Percentiles rank a stretch among this genome's conserved stretches.
These are phyloP conservation scores for Ogataea methanolica DNA, from an alignment of 805 yeast genomes.

Conservation along the genomic window DNA sequence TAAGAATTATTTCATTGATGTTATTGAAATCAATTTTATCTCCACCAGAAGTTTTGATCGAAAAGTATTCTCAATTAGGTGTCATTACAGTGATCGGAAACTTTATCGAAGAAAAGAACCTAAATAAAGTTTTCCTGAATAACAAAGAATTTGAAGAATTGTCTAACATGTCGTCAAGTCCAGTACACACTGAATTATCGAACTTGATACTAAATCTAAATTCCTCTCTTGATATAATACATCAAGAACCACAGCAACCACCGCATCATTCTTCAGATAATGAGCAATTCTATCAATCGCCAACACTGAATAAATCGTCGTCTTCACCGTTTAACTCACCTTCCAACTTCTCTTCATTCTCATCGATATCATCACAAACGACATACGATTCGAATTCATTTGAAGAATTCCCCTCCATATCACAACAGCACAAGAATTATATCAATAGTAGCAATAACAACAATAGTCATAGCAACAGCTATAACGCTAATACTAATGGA, in stretches of 20 bases:
- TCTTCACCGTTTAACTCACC: slow-evolving; percentile 28
- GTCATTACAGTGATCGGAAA: slow-evolving; percentile 43
- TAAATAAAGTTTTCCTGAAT: not conserved
- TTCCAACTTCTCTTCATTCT: slow-evolving; percentile 29
- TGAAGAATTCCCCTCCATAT: slow-evolving; percentile 13
- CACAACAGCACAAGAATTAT: not conserved
- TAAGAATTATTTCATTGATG: slow-evolving; percentile 40
- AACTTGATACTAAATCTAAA: slow-evolving; percentile 15
- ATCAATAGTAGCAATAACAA: slow-evolving; percentile 1
- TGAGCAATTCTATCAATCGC: slow-evolving; percentile 17
- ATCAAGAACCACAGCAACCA: not conserved
- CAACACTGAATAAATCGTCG: slow-evolving; percentile 17
- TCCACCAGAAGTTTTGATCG: slow-evolving; percentile 48
- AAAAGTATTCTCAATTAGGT: slow-evolving; percentile 48
- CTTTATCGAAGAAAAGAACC: slow-evolving; percentile 22
- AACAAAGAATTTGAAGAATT: slow-evolving; percentile 9
- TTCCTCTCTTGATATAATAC: not conserved
- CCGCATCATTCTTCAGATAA: not conserved
- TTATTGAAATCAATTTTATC: slow-evolving; percentile 38
- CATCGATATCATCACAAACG: slow-evolving; percentile 29
- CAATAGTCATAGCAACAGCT: not conserved
- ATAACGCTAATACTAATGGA: not conserved
- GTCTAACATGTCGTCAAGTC: slow-evolving; percentile 11
- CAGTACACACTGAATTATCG: slow-evolving; percentile 13
- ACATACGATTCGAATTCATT: slow-evolving; percentile 23